Evolutionary conservation across 2,329 filamentous ascomycete species (phyloP), one percentile per base, ranked within the genome.

Genomic region (Sclerotinia subarctica): DNA sequence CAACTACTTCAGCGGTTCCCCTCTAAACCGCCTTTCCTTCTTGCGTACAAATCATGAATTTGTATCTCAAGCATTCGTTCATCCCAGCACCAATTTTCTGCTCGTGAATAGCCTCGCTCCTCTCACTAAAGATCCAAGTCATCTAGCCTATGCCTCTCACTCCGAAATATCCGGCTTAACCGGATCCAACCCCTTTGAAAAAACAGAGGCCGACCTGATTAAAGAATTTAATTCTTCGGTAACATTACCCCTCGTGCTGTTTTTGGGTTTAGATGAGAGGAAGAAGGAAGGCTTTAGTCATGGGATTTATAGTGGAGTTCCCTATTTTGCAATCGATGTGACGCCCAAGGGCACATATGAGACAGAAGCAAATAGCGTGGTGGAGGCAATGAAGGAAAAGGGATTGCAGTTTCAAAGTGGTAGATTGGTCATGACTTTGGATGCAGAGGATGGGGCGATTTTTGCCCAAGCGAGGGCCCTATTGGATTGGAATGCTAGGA

Each of bases 401-500:
- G 91, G 90, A 0, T 76, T 89, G 26, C 81, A 82, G 0, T 92
- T 97, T 71, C 84, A 89, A 49, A 83, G 88, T 68, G 88, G 92
- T 19, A 82, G 90, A 69, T 82, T 90, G 73, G 75, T 81, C 70
- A 79, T 83, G 77, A 78, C 77, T 21, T 71, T 85, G 51, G 79
- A 79, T 32, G 81, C 82, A 3, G 78, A 79, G 4, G 82, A 85
- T 77, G 95, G 94, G 69, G 93, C 94, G 62, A 91, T 97, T 57
- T 97, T 93, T 74, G 94, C 93, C 19, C 92, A 97, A 79, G 92
- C 93, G 10, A 89, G 94, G 67, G 91, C 93, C 57, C 84, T 97
- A 35, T 83, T 96, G 47, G 95, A 98, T 81, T 99, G 95, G 95
- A 98, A 99, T 80, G 84, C 84, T 35, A 90, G 94, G 64, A 97